Percentiles rank a stretch among this genome's conserved stretches.
Conservation (phyloP, 1,139 yeast species). For the Yamadazyma sp. region DNA sequence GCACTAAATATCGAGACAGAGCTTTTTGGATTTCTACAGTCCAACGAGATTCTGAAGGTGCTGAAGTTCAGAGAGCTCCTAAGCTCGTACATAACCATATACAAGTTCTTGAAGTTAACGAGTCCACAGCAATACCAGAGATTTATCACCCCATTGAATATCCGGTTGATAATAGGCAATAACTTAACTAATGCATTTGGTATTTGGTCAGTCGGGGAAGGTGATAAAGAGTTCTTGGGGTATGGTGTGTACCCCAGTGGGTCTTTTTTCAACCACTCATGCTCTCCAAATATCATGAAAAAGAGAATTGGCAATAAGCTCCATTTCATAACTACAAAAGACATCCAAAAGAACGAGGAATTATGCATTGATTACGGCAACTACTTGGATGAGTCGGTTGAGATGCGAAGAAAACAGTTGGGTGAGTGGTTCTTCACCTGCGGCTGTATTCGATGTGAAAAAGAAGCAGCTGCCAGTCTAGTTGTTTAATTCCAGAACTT, state of each 20-base stretch:
- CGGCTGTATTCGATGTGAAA: slow-evolving; percentile 48
- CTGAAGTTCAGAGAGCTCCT: slow-evolving; percentile 50
- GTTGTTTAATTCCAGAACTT: slow-evolving; percentile 35
- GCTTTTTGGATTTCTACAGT: slow-evolving; percentile 50
- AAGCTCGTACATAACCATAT: slow-evolving; percentile 50
- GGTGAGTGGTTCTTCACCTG: slow-evolving; percentile 65
- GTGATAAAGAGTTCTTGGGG: slow-evolving; percentile 63
- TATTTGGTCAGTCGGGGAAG: slow-evolving; percentile 53
- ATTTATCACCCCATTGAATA: slow-evolving; percentile 35
- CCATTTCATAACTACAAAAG: slow-evolving; percentile 25
- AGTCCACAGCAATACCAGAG: slow-evolving; percentile 39
- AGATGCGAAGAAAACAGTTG: slow-evolving; percentile 43
- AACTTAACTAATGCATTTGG: slow-evolving; percentile 78
- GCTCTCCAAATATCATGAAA: slow-evolving; percentile 49
- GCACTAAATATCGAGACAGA: slow-evolving; percentile 20
- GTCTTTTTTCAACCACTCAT: slow-evolving; percentile 71
- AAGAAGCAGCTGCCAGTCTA: slow-evolving; percentile 9
- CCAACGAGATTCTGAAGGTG: slow-evolving; percentile 54
- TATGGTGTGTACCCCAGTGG: slow-evolving; percentile 67
- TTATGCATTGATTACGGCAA: slow-evolving; percentile 66
- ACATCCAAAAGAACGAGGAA: slow-evolving; percentile 46
- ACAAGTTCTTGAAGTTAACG: slow-evolving; percentile 46
- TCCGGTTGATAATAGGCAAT: slow-evolving; percentile 56
- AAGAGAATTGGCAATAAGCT: slow-evolving; percentile 22
- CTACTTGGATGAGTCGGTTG: slow-evolving; percentile 40